Evolutionary conservation across 352 stramenopile genomes (phyloP), one percentile per base, ranked within the genome.

Genomic region (Phytophthora pinifolia): DNA sequence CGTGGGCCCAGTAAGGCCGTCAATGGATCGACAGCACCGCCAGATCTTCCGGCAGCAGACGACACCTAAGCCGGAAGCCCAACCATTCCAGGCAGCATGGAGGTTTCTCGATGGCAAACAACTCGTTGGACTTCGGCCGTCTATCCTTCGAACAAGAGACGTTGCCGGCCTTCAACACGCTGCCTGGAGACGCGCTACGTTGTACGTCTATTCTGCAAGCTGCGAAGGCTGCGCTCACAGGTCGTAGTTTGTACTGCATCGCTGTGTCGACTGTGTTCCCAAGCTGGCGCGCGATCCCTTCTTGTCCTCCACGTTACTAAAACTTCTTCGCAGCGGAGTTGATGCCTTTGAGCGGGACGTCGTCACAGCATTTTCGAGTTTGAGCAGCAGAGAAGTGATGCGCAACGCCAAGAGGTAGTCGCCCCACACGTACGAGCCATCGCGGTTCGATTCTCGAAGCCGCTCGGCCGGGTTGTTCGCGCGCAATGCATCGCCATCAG

Each of bases 361-460:
- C n/a, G 64, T 79, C 36, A 76, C 62, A 2, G 65, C 60, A n/a
- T 59, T 80, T 50, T 80, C 70, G 18, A 80, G 31, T 35, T 80
- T 83, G 9, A 80, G 34, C 18, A 83, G 22, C 2, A 60, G 61
- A 18, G 63, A 59, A 9, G 37, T 15, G 12, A 78, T 65, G 14
- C 17, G 52, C n/a, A 76, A 41, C 13, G 50, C 18, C 9, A 35
- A 27, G 9, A 66, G 34, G 37, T 72, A 79, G 41, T 74, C 67
- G 7, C 54, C 61, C 67, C 69, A 80, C 20, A 74, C 20, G 31
- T 76, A 72, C 2, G 56, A 54, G 12, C 64, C 70, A 35, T 78
- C 43, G 4, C 25, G 32, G 43, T 83, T 83, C 10, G 15, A 6
- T 5, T 59, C 14, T 17, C 63, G 62, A 17, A 83, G 34, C 20